phyloP scores from a whole-genome alignment of 2,329 filamentous ascomycete genomes.

The Trichophyton mentagrophytes region DNA sequence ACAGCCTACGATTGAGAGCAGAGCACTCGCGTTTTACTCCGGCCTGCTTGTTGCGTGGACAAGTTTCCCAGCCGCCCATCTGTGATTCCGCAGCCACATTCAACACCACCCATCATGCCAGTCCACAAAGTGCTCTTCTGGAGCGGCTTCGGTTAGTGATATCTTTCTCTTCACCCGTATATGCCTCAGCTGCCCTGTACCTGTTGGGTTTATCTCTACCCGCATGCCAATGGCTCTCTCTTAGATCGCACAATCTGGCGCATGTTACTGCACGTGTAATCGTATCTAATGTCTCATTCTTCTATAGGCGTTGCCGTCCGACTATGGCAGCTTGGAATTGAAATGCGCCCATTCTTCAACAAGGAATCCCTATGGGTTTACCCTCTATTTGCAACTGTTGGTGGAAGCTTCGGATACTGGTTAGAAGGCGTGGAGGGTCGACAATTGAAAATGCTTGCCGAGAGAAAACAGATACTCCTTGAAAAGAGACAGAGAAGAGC shows the following conservation, averaged over 20 bases:
- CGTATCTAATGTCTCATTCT: conserved; percentile 7
- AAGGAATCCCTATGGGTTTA: conserved; percentile 77
- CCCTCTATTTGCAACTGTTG: conserved; percentile 72
- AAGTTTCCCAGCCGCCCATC: background rate
- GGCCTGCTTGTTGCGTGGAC: background rate
- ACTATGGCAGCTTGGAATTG: conserved; percentile 93
- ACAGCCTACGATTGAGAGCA: background rate
- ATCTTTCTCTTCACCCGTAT: background rate
- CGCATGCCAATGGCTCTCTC: background rate
- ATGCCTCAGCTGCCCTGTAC: background rate
- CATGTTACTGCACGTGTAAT: background rate
- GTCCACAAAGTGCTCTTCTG: conserved; percentile 42
- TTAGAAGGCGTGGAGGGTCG: conserved; percentile 76
- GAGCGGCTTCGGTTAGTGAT: conserved; percentile 61
- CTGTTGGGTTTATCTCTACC: background rate
- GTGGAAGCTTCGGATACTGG: conserved; percentile 94
- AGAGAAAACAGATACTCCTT: conserved; percentile 66
- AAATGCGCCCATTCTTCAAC: conserved; percentile 92
- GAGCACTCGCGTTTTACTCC: background rate
- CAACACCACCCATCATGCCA: conserved; percentile 23
- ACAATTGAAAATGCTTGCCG: conserved; percentile 62
- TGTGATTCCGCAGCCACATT: conserved; percentile 14
- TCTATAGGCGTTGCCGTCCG: conserved; percentile 70
- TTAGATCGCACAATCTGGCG: too few species aligned
- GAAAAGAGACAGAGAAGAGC: conserved; percentile 79